phyloP scores from a whole-genome alignment of 2,329 filamentous ascomycete species.

The Phialemonium atrogriseum region DNA sequence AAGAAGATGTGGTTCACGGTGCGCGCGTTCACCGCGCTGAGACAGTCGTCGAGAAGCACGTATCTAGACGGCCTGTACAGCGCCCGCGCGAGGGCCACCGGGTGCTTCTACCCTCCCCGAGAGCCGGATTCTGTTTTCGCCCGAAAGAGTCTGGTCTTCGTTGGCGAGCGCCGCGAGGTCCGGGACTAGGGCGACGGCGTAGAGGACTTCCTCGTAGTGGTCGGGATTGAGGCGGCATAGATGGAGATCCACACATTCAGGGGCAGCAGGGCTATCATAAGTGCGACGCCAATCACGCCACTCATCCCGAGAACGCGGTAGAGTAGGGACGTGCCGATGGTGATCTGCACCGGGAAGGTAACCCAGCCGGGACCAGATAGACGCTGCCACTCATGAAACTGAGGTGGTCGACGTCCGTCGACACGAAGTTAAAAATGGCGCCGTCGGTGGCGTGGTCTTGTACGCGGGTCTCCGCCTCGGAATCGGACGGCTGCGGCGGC shows the following conservation, averaged over 20 bases:
- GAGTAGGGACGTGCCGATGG: slow-evolving; percentile 51
- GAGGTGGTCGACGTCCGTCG: slow-evolving; percentile 67
- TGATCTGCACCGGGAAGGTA: slow-evolving; percentile 48
- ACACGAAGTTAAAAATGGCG: slow-evolving; percentile 64
- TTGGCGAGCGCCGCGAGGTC: slow-evolving; percentile 65
- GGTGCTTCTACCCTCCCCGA: slow-evolving; percentile 70
- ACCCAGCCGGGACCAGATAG: slow-evolving; percentile 44
- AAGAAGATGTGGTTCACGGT: slow-evolving; percentile 96
- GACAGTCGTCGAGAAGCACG: slow-evolving; percentile 83
- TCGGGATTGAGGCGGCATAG: slow-evolving; percentile 47
- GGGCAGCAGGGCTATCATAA: slow-evolving; percentile 57
- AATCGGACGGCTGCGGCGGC: slow-evolving; percentile 11
- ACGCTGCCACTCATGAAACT: slow-evolving; percentile 60
- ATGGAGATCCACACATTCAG: slow-evolving; percentile 59
- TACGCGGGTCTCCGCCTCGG: slow-evolving; percentile 13
- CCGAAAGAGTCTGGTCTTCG: slow-evolving; percentile 63
- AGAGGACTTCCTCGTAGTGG: slow-evolving; percentile 60
- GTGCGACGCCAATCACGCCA: slow-evolving; percentile 52
- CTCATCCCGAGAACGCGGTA: slow-evolving; percentile 60
- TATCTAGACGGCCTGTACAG: no score
- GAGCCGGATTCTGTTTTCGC: slow-evolving; percentile 67
- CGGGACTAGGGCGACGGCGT: slow-evolving; percentile 60
- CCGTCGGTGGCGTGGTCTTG: slow-evolving; percentile 53
- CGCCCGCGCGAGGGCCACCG: slow-evolving; percentile 64
- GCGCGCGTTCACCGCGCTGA: slow-evolving; percentile 93